Evolutionary conservation across 139 green algal species (phyloP).

Genomic region (Astrephomene gubernaculifera): DNA sequence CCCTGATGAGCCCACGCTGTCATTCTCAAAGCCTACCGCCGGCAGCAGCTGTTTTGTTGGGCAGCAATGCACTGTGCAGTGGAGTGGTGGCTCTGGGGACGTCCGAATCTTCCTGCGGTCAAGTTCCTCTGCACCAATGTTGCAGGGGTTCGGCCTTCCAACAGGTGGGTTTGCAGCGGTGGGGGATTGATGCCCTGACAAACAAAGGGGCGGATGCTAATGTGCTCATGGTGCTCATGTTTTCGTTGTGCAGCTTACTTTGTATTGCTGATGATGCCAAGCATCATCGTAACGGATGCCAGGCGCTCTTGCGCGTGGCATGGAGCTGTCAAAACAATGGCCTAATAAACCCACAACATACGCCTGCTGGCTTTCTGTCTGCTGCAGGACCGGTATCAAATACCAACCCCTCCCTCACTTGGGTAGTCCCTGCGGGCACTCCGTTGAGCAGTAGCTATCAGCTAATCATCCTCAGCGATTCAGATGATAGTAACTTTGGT

Average conservation of each 20-base stretch:
- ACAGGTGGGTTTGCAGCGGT: too few species aligned
- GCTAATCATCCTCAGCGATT: not conserved
- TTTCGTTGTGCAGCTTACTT: too few species aligned
- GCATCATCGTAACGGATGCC: not conserved
- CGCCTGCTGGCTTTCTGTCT: not conserved
- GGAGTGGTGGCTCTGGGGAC: not conserved
- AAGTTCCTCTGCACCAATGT: too few species aligned
- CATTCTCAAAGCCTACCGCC: not conserved
- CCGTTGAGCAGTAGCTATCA: not conserved
- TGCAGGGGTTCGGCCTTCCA: too few species aligned
- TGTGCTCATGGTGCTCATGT: too few species aligned
- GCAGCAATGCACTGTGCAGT: not conserved
- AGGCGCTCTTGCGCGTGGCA: not conserved
- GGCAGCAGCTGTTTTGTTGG: not conserved
- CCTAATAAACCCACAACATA: not conserved
- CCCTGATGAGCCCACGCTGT: too few species aligned
- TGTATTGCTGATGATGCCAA: not conserved
- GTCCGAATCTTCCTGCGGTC: too few species aligned
- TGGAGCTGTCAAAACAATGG: not conserved
- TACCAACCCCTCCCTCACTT: not conserved
- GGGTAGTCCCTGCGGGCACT: not conserved
- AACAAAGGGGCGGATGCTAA: too few species aligned
- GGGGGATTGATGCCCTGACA: too few species aligned
- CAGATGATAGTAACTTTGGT: slow-evolving; percentile 1
- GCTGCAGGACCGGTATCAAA: slow-evolving; percentile 2